Conservation (phyloP, 768 basidiomycete species). For the Serpula lacrymans region DNA sequence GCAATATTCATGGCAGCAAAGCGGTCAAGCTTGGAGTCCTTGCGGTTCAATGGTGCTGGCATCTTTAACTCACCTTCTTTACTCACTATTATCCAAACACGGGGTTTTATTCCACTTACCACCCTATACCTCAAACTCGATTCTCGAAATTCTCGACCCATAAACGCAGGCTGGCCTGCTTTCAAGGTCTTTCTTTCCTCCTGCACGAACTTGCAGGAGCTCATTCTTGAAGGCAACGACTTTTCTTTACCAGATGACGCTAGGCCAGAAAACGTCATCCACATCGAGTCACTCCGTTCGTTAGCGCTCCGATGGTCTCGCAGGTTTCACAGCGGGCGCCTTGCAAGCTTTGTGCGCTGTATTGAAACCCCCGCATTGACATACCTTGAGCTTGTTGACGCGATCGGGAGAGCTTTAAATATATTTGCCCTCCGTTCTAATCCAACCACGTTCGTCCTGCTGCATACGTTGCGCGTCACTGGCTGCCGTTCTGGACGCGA, state of each 20-base stretch:
- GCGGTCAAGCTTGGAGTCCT: no score
- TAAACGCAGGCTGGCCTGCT: neutral
- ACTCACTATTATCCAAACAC: neutral
- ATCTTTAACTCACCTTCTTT: neutral
- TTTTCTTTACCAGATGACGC: no score
- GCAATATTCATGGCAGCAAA: no score
- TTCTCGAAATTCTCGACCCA: neutral
- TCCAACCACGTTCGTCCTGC: no score
- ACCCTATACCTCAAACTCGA: neutral
- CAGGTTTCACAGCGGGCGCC: no score
- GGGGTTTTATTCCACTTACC: neutral
- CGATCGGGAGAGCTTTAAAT: neutral
- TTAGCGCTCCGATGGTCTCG: no score
- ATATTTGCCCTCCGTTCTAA: neutral
- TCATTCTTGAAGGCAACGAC: neutral
- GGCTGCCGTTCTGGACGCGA: neutral
- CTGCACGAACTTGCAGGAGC: neutral
- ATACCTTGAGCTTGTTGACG: neutral
- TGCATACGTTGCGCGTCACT: neutral
- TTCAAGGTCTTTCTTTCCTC: neutral
- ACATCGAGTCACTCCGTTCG: neutral
- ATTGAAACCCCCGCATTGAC: neutral
- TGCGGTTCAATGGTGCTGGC: no score
- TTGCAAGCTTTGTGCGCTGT: neutral
- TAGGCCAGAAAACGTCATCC: no score